Evolutionary conservation across 2,329 filamentous ascomycete species (phyloP).

Genomic region (Cladosporium sp.): DNA sequence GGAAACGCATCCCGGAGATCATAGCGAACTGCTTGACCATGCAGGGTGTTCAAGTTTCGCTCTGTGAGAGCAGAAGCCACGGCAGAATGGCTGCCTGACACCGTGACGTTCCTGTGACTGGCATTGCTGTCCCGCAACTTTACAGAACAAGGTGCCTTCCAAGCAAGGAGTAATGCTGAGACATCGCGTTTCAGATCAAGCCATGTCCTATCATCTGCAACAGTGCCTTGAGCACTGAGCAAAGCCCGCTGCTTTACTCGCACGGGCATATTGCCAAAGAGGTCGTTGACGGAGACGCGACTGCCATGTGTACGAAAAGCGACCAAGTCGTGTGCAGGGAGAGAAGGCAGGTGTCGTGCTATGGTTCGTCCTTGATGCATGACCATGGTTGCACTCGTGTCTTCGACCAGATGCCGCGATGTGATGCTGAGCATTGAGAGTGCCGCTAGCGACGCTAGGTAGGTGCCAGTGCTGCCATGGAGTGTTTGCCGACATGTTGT

Average conservation of each 20-base stretch:
- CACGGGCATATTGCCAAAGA: constrained; percentile 55
- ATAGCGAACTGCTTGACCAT: constrained; percentile 16
- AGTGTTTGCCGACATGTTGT: constrained; percentile 36
- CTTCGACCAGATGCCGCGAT: constrained; percentile 61
- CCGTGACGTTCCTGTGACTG: constrained; percentile 13
- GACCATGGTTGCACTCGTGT: constrained; percentile 60
- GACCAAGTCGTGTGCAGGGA: constrained; percentile 52
- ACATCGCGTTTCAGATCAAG: constrained; percentile 61
- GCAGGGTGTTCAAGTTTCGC: constrained; percentile 24
- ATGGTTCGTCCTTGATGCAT: constrained; percentile 67
- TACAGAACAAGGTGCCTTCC: constrained; percentile 55
- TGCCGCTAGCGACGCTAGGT: constrained; percentile 70
- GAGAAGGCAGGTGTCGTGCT: constrained; percentile 59
- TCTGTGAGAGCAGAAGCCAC: constrained; percentile 22
- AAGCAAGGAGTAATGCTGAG: constrained; percentile 66
- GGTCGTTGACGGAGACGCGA: constrained; percentile 20
- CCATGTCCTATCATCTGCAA: constrained; percentile 66
- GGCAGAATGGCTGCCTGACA: constrained; percentile 19
- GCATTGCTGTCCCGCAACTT: constrained; percentile 52
- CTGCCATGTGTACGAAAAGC: constrained; percentile 47
- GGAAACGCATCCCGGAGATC: constrained; percentile 37
- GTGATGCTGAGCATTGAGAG: constrained; percentile 73
- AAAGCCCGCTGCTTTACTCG: constrained; percentile 42
- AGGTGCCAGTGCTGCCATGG: constrained; percentile 69
- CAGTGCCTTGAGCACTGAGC: constrained; percentile 63